Base-by-base conservation (phyloP, 805 yeast species). In the Komagataella pastoris region DNA sequence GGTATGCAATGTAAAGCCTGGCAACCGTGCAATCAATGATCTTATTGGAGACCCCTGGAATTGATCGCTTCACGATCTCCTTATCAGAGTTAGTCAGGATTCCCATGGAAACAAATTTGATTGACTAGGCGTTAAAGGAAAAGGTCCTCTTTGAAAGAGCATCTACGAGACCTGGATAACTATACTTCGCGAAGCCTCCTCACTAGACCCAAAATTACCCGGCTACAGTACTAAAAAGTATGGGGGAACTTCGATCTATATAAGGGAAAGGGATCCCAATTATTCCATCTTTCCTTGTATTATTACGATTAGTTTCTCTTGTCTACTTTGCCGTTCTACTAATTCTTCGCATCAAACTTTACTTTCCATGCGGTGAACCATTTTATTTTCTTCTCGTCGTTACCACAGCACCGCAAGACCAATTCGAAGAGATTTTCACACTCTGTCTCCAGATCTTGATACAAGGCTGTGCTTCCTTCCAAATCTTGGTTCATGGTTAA, bases 21-120 rank as follows among this genome's bases (percentile, higher is more conserved):
- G 96, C 97, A 2, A 91, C 85, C 0, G 96, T 83, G 48, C 95
- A 95, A 68, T 88, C 97, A 40, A 93, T 72, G 56, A 93, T 77
- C 64, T 90, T 90, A 64, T 89, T 89, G 49, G 91, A 73, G 6
- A 87, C 80, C 66, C 88, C 89, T 47, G 99, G 98, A 51, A 91
- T 74, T 17, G 85, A 88, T 53, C 97, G 72, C 63, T 90, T 90
- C 65, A 93, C 80, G 63, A 85, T 84, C 62, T 91, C 97, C 65
- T 88, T 91, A 63, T 93, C 98, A 6, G 74, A 71, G 5, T 79
- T 14, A 14, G 50, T 51, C 21, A 51, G 48, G 12, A 48, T 19
- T 5, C 47, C 50, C 53, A 51, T 51, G n/a, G 51, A 44, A 14
- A 14, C 47, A 14, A n/a, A 18, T 14, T 44, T 17, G 19, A 44